Conservation (phyloP, 2,329 filamentous ascomycete genomes). For the Xenoacremonium recifei region DNA sequence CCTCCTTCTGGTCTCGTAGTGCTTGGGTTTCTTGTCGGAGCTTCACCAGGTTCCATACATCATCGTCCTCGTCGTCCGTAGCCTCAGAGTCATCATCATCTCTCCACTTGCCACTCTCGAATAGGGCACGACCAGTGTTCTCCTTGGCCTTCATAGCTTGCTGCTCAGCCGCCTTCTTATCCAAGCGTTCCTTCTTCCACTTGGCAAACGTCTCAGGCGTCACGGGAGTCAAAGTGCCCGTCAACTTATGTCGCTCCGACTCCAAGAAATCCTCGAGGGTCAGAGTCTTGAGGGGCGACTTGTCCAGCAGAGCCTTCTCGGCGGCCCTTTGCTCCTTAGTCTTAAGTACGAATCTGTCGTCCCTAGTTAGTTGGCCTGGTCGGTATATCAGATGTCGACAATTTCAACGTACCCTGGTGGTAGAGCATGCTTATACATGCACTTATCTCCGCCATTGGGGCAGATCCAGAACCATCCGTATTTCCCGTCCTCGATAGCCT, state of each 20-base stretch:
- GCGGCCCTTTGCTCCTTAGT: constrained; percentile 95
- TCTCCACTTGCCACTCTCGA: constrained; percentile 94
- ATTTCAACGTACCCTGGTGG: constrained; percentile 77
- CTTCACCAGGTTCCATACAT: constrained; percentile 79
- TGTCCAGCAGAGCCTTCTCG: constrained; percentile 94
- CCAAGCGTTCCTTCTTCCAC: constrained; percentile 92
- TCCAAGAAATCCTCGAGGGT: constrained; percentile 98
- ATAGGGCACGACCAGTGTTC: constrained; percentile 89
- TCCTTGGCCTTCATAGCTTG: constrained; percentile 90
- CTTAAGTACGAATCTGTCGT: constrained; percentile 82
- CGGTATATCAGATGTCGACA: not conserved
- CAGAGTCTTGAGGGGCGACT: constrained; percentile 89
- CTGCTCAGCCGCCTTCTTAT: constrained; percentile 95
- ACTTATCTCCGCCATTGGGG: constrained; percentile 94
- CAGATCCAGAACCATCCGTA: constrained; percentile 99
- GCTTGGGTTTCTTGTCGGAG: constrained; percentile 83
- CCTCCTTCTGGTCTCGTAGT: constrained; percentile 71
- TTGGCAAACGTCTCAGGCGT: constrained; percentile 90
- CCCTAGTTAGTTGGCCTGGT: constrained; percentile 27
- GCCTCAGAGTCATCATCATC: constrained; percentile 62
- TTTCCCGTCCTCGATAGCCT: constrained; percentile 96
- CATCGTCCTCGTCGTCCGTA: constrained; percentile 61
- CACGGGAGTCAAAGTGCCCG: constrained; percentile 87
- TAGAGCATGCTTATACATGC: constrained; percentile 96
- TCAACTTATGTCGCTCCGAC: constrained; percentile 92